Base-by-base conservation (phyloP, 345 rosid genomes). In the Reutealis trisperma region DNA sequence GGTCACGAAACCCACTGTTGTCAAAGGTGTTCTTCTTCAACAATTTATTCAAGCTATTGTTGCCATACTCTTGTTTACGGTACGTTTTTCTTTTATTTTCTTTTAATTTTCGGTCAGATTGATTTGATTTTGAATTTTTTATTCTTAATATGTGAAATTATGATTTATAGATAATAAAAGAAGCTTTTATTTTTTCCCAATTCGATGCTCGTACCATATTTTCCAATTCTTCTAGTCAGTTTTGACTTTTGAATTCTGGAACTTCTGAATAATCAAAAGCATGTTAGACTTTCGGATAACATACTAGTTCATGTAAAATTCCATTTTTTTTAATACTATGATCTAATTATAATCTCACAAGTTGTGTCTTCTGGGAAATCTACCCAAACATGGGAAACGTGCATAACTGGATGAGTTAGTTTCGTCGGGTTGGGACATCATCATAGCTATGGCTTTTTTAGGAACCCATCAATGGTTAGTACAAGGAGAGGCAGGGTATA, bases 11-110 rank as follows among this genome's bases (percentile, higher is more conserved):
- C 41, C 55, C 2, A 73, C 87, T 9, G 98, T 94, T 61, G 90
- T 93, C 51, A 93, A 83, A 77, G 98, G 98, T 6, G 98, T 94
- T 79, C 87, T 94, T 81, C 87, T 90, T 77, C 98, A 94, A 21
- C 98, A 94, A 81, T 22, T 82, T 47, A 78, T 93, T 74, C 97
- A 90, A 86, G 96, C 94, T 74, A 67, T 91, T 54, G 98, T 90
- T 2, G 94, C 98, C 4, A 88, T 88, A 77, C 59, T 94, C 75
- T 75, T 94, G 79, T 91, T 90, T 67, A 86, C 86, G 89, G 97
- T 93, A 85, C 18, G 71, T 2, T 57, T 11, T 10, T n/a, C 1
- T 57, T 21, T 18, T n/a, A 5, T 9, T 24, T 44, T 22, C 2
- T 24, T 45, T 45, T 68, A 1, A 27, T 68, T 68, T 6, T 14